phyloP scores from a whole-genome alignment of 2,329 filamentous ascomycete genomes.

The Pseudogymnoascus destructans region DNA sequence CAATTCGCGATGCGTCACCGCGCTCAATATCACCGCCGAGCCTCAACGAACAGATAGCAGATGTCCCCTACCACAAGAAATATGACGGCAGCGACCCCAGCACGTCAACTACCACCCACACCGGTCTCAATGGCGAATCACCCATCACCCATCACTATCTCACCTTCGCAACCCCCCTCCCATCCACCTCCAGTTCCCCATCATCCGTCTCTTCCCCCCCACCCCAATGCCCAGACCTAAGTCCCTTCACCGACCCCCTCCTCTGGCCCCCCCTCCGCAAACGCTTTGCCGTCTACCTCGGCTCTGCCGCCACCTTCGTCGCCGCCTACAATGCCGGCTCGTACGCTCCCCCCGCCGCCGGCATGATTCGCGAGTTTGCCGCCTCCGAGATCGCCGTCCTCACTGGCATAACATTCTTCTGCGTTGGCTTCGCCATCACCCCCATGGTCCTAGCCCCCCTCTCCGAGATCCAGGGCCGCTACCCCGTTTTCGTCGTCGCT shows the following conservation, averaged over 20 bases:
- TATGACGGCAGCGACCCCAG: neutral
- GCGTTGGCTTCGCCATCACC: conserved; percentile 63
- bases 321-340: conserved; percentile 73
- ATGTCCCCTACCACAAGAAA: neutral
- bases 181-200: conserved; percentile 17
- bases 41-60: neutral
- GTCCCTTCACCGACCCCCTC: conserved; percentile 55
- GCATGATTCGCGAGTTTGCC: conserved; percentile 53
- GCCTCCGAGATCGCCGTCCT: conserved; percentile 54
- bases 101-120: neutral
- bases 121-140: neutral
- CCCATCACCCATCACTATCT: conserved; percentile 25
- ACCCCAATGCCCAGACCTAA: conserved; percentile 51
- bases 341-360: conserved; percentile 55
- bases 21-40: neutral
- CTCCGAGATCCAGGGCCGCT: conserved; percentile 75
- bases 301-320: conserved; percentile 61
- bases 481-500: conserved; percentile 65
- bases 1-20: neutral
- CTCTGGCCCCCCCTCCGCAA: conserved; percentile 61
- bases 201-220: conserved; percentile 10
- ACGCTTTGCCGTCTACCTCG: conserved; percentile 55
- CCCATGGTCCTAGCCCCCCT: conserved; percentile 85
- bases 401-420: conserved; percentile 70
- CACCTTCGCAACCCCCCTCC: conserved; percentile 22